Evolutionary conservation across 2,329 filamentous ascomycete species (phyloP).

Genomic region (Aureobasidium sp.): DNA sequence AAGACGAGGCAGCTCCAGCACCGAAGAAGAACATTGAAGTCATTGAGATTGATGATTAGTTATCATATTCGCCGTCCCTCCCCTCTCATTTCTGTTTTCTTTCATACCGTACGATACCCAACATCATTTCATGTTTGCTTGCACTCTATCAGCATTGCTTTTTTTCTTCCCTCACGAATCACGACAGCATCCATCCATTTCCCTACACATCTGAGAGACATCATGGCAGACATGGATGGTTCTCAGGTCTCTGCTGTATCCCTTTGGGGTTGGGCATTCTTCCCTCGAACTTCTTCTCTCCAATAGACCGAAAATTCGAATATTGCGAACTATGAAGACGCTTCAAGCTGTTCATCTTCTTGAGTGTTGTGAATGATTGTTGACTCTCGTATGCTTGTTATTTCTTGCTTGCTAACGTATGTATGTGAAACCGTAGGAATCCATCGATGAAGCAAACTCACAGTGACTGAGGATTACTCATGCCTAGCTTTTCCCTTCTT

Average conservation of each 20-base stretch:
- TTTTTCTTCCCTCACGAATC: neutral
- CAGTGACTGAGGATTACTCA: neutral
- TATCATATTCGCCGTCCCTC: neutral
- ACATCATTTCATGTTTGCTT: neutral
- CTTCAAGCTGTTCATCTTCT: neutral
- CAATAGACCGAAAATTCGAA: neutral
- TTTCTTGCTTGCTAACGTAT: neutral
- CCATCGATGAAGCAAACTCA: neutral
- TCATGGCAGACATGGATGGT: neutral
- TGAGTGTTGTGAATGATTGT: neutral
- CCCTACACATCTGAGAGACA: neutral
- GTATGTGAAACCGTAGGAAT: neutral
- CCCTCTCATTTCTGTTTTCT: neutral
- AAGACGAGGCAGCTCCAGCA: neutral
- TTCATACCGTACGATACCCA: neutral
- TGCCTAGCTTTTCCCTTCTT: neutral
- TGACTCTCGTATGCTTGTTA: neutral
- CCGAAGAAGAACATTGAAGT: neutral
- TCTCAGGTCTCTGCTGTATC: neutral
- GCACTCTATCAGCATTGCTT: neutral
- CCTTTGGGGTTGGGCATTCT: neutral
- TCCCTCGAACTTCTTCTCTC: neutral
- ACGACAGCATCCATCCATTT: neutral
- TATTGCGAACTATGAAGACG: neutral
- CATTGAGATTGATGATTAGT: conserved; percentile 3